Evolutionary conservation across 2,329 filamentous ascomycete species (phyloP).

Genomic region (Cladosporium austrohemisphaericum): DNA sequence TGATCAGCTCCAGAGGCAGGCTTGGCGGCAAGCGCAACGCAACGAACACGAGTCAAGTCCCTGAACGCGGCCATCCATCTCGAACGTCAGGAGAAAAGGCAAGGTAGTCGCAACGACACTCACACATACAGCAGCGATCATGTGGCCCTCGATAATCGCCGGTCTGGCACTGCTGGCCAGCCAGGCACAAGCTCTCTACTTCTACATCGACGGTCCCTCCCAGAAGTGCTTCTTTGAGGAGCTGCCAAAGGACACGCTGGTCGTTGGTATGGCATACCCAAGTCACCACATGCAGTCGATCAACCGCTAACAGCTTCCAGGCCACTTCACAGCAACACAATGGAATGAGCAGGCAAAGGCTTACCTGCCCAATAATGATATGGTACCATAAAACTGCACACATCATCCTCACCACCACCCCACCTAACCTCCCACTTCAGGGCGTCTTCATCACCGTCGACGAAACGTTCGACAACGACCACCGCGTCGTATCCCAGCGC

Average conservation of each 20-base stretch:
- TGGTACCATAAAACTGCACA: no score
- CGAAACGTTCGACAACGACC: conserved; percentile 96
- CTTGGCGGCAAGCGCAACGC: no score
- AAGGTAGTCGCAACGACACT: not conserved
- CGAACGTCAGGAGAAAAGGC: conserved; percentile 14
- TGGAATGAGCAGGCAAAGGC: conserved; percentile 66
- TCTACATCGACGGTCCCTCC: conserved; percentile 82
- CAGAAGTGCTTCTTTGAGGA: conserved; percentile 99
- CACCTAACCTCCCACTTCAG: conserved; percentile 20
- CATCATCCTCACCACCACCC: not conserved
- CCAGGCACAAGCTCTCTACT: conserved; percentile 81
- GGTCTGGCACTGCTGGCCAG: conserved; percentile 41
- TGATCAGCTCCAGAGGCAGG: no score
- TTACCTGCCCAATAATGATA: conserved; percentile 69
- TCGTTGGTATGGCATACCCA: conserved; percentile 78
- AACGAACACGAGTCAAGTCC: conserved; percentile 13
- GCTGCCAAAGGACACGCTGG: conserved; percentile 92
- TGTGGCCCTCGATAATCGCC: conserved; percentile 23
- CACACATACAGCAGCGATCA: conserved; percentile 22
- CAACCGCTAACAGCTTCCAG: conserved; percentile 35
- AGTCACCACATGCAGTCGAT: not conserved
- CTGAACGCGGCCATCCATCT: conserved; percentile 7
- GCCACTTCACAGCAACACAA: conserved; percentile 83
- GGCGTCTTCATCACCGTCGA: conserved; percentile 90
- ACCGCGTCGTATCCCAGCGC: conserved; percentile 87